A percentile compares a stretch with the other conserved stretches of the same genome.
Conservation (phyloP, 2,329 filamentous ascomycete species). For the Fusarium illudens region DNA sequence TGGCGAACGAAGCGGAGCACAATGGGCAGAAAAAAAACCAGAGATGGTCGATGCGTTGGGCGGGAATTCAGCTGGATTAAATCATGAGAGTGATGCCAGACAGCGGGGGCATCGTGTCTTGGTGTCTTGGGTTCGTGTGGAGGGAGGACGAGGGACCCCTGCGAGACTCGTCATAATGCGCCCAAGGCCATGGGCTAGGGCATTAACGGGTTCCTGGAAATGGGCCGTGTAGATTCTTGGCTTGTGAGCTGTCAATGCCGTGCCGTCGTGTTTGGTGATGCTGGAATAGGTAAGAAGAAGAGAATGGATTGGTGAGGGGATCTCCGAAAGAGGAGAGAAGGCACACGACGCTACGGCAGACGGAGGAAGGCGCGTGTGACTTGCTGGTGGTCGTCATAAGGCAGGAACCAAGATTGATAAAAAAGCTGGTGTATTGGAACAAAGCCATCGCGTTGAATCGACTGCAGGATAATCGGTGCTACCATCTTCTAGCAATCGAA, state of each 20-base stretch:
- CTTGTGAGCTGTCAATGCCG: not conserved
- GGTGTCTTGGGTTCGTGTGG: constrained; percentile 16
- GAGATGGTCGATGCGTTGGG: constrained; percentile 1
- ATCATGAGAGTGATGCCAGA: constrained; percentile 19
- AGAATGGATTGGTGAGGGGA: not conserved
- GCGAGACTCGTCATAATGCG: constrained; percentile 9
- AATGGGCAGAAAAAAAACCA: not conserved
- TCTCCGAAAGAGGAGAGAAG: constrained; percentile 2
- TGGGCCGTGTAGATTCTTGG: not conserved
- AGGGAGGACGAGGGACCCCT: not conserved
- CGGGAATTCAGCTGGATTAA: not conserved
- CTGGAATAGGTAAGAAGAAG: not conserved
- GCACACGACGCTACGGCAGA: constrained; percentile 27
- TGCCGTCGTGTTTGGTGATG: constrained; percentile 3
- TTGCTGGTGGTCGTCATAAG: not conserved
- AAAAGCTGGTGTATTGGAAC: not conserved
- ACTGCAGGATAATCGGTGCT: not conserved
- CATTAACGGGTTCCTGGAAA: not conserved
- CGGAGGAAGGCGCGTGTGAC: not conserved
- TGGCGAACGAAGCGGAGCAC: not conserved
- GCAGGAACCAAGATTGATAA: not conserved
- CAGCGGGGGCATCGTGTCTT: constrained; percentile 12
- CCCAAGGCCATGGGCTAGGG: not conserved
- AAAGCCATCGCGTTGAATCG: not conserved
- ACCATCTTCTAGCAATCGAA: not conserved